Percentiles rank a stretch among this genome's conserved stretches.
These are phyloP conservation scores for Microglena sp. DNA, from an alignment of 139 green algal species.

Conservation along the genomic window DNA sequence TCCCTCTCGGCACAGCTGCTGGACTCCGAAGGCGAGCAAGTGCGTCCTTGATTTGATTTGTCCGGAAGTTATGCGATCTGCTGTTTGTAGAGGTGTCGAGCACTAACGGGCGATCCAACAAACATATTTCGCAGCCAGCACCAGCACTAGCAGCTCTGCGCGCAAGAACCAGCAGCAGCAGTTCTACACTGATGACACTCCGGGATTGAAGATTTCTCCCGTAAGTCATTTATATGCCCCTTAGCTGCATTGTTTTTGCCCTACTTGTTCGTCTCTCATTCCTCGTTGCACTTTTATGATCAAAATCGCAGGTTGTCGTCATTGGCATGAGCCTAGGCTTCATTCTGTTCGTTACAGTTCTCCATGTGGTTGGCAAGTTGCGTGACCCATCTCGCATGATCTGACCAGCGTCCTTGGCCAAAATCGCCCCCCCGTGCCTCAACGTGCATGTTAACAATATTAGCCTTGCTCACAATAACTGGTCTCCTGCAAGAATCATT, in stretches of 20 bases:
- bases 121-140: too few species aligned
- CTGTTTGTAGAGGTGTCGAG: background rate
- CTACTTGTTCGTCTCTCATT: background rate
- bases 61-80: background rate
- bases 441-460: background rate
- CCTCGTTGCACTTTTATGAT: background rate
- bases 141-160: slow-evolving; percentile 5
- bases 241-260: too few species aligned
- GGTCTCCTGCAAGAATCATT: background rate
- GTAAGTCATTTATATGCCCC: too few species aligned
- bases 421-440: background rate
- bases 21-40: background rate
- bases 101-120: too few species aligned
- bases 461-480: background rate
- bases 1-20: slow-evolving; percentile 9
- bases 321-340: slow-evolving; percentile 63
- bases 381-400: too few species aligned
- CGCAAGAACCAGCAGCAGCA: slow-evolving; percentile 34
- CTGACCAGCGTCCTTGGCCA: background rate
- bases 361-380: slow-evolving; percentile 72
- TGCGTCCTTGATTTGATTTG: background rate
- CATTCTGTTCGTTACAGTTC: slow-evolving; percentile 63
- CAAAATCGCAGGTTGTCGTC: slow-evolving; percentile 46
- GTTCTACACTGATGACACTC: slow-evolving; percentile 69
- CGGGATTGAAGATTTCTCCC: slow-evolving; percentile 61